Evolutionary conservation across 192 early-diverging fungal genomes (phyloP).

Genomic region (Linnemannia hyalina): DNA sequence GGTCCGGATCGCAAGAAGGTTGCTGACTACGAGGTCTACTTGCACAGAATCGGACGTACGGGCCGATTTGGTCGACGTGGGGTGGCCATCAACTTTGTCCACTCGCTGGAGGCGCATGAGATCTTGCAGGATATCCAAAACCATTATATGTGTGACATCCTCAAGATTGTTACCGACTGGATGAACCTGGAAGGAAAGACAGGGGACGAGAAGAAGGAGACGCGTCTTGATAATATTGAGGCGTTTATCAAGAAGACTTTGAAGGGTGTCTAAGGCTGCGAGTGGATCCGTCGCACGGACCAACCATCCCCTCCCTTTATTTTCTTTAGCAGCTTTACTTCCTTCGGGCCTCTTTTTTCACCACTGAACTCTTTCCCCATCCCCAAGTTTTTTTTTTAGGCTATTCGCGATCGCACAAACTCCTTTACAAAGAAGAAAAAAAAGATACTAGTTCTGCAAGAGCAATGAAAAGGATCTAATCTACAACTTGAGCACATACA

Average conservation of each 20-base stretch:
- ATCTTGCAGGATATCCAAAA: constrained; percentile 84
- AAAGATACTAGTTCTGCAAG: no score
- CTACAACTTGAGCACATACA: no score
- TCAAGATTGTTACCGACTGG: constrained; percentile 67
- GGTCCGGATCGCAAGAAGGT: constrained; percentile 12
- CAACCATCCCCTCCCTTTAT: background rate
- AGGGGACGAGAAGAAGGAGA: background rate
- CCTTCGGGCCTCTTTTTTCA: no score
- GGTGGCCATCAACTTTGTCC: constrained; percentile 95
- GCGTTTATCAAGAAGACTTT: constrained; percentile 15
- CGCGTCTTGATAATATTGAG: constrained; percentile 27
- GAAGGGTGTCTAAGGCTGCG: background rate
- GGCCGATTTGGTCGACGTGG: constrained; percentile 96
- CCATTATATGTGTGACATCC: constrained; percentile 79
- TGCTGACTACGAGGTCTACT: constrained; percentile 91
- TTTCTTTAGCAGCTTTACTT: no score
- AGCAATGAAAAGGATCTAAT: no score
- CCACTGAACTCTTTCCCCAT: no score
- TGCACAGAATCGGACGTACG: constrained; percentile 97
- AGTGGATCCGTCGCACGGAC: no score
- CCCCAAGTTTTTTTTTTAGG: no score
- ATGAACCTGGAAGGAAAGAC: background rate
- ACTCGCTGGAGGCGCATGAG: constrained; percentile 72
- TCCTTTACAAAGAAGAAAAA: no score
- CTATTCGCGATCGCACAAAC: no score